Evolutionary conservation across 148 eudicot species (phyloP), one percentile per base, ranked within the genome.

Genomic region (Amaranthus hypochondriacus): DNA sequence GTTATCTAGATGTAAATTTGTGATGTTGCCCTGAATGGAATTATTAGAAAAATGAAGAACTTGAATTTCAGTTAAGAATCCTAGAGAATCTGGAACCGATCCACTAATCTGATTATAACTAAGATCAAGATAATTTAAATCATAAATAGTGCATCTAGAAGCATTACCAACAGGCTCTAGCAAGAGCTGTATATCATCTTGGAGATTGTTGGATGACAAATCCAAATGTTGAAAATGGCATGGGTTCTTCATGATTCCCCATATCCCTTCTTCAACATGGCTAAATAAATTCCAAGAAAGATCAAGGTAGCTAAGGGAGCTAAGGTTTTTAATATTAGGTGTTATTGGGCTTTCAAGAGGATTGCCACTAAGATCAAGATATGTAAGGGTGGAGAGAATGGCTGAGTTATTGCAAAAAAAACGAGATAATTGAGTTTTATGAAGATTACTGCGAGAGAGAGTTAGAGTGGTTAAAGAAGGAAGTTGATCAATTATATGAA

Each of bases 381-480:
- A 63, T 42, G 44, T 12, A 56, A 70, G 28, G 3, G 7, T 57
- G 15, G 63, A 70, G 8, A 56, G 51, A 39, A 48, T 14, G 4
- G 43, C 28, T 9, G 62, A 70, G 39, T 48, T 39, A n/a, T 56
- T 44, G 5, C 2, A 8, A 6, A 21, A 7, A 68, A 9, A 3
- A 39, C 9, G 28, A 44, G 46, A 70, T 46, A 57, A 56, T 7
- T 70, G 73, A n/a, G 4, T 46, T 62, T 13, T 56, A 9, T 13
- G 2, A 6, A 44, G 13, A 54, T 13, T 10, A 21, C 9, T 14
- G 28, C 53, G 21, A 14, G 73, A 70, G 4, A 70, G 53, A 8
- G 10, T 56, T 11, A 70, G 73, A 13, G 7, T 43, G 7, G 14
- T 5, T 53, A 70, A 28, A n/a, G 73, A 70, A 56, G 73, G 73